Conservation (phyloP, 2,329 filamentous ascomycete genomes). For the Mycosphaerella sp. region DNA sequence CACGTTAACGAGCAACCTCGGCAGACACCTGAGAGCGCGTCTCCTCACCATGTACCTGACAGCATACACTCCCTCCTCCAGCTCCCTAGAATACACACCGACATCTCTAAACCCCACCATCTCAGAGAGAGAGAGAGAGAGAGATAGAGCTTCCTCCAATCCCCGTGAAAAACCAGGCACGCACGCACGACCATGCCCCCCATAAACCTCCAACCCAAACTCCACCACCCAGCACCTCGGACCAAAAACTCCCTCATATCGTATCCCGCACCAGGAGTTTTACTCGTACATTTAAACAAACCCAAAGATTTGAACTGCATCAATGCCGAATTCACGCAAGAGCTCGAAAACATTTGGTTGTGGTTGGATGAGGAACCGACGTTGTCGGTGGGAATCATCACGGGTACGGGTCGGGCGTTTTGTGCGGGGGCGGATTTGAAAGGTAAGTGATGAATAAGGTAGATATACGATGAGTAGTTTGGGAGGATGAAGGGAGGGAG, state of each 20-base stretch:
- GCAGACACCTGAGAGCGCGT: background rate
- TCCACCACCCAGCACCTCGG: slow-evolving; percentile 20
- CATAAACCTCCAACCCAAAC: slow-evolving; percentile 20
- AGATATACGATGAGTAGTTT: too few species aligned
- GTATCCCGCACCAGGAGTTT: slow-evolving; percentile 30
- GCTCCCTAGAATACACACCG: too few species aligned
- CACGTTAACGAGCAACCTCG: background rate
- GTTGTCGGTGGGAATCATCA: slow-evolving; percentile 32
- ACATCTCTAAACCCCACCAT: too few species aligned
- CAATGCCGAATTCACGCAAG: slow-evolving; percentile 29
- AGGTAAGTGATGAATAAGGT: slow-evolving; percentile 19
- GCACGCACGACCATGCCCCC: slow-evolving; percentile 11
- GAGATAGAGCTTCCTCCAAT: too few species aligned
- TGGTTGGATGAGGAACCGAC: slow-evolving; percentile 33
- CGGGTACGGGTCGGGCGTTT: slow-evolving; percentile 33
- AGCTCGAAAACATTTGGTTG: slow-evolving; percentile 30
- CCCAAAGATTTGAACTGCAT: slow-evolving; percentile 35
- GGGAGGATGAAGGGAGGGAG: background rate
- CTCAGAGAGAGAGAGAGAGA: too few species aligned
- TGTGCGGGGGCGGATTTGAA: slow-evolving; percentile 35
- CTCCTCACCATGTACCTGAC: too few species aligned
- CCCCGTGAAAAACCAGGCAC: too few species aligned
- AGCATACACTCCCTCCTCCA: too few species aligned
- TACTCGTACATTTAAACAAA: slow-evolving; percentile 33
- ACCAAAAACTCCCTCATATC: slow-evolving; percentile 28